Base-by-base conservation (phyloP, 2,329 filamentous ascomycete genomes). In the Dactylonectria macrodidyma region DNA sequence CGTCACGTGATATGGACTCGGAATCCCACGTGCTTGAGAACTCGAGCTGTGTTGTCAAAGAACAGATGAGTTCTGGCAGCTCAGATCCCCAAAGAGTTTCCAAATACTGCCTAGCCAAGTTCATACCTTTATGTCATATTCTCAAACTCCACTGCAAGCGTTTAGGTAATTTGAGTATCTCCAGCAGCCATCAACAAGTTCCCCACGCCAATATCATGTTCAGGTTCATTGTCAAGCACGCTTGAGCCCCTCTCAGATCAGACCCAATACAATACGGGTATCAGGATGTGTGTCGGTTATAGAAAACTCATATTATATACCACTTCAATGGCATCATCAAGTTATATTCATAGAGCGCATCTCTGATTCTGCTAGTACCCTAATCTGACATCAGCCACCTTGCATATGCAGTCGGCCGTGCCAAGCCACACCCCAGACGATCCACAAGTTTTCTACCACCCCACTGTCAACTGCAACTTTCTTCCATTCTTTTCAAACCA, bases 391-490 rank as follows among this genome's bases (percentile, higher is more conserved):
- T 52, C 51, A 52, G 48, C 33, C 12, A 34, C 41, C 44, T 33
- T 66, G 47, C 70, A 65, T 61, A 63, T 66, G 51, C 36, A 62
- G 52, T 52, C 52, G 10, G 59, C 59, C 64, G 62, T 63, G 60
- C 74, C 70, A 73, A 73, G 50, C 55, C 72, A 26, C 57, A 68
- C 58, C 59, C 65, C 46, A 34, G 52, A 19, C 5, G 61, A 65
- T 64, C 70, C 58, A 58, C 67, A 71, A 65, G 68, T 75, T 74
- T 76, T 75, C 52, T 50, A 19, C 22, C 57, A 62, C 61, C 64
- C 54, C 65, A 67, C 38, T 66, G 36, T 47, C 52, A 51, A 30
- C 26, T 19, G n/a, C 52, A 57, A 24, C 34, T 46, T 60, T 30
- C 16, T 38, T 36, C 5, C 51, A 56, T 41, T 55, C 52, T 36